A percentile compares a stretch with the other conserved stretches of the same genome.
phyloP scores from a whole-genome alignment of 2,329 filamentous ascomycete species.

The Lecanicillium sp. region DNA sequence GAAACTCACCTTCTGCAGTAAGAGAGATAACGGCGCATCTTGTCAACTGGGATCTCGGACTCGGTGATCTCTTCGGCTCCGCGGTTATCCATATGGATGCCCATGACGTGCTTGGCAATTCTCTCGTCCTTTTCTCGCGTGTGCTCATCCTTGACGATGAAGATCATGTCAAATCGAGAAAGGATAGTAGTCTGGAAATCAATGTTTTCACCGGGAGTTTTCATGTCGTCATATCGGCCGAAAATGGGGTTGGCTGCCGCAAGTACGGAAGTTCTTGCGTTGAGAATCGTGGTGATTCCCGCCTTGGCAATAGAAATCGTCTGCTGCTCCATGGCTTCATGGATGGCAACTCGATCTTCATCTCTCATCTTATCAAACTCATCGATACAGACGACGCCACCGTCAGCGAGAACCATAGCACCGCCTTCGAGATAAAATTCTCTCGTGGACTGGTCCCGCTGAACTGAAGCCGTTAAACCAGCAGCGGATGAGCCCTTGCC shows the following conservation, averaged over 20 bases:
- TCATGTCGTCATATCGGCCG: slow-evolving; percentile 95
- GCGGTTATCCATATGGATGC: slow-evolving; percentile 87
- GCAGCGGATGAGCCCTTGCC: slow-evolving; percentile 97
- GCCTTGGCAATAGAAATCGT: slow-evolving; percentile 99
- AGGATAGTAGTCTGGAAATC: slow-evolving; percentile 98
- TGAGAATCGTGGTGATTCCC: slow-evolving; percentile 95
- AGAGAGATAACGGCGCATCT: slow-evolving; percentile 94
- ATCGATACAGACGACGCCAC: slow-evolving; percentile 95
- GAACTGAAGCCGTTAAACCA: slow-evolving; percentile 93
- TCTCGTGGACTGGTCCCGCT: slow-evolving; percentile 81
- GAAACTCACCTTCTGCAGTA: slow-evolving; percentile 83
- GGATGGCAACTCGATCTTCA: slow-evolving; percentile 94
- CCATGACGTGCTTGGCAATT: slow-evolving; percentile 96
- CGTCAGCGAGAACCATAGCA: slow-evolving; percentile 96
- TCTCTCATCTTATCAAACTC: slow-evolving; percentile 99
- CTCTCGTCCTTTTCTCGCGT: slow-evolving; percentile 81
- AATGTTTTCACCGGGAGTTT: slow-evolving; percentile 95
- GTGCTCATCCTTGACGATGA: slow-evolving; percentile 95
- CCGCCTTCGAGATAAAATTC: slow-evolving; percentile 98
- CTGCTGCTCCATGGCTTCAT: slow-evolving; percentile 99
- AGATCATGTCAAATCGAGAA: slow-evolving; percentile 99
- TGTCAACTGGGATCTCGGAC: slow-evolving; percentile 86
- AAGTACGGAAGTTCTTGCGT: slow-evolving; percentile 88
- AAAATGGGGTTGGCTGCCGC: slow-evolving; percentile 97
- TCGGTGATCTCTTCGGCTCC: slow-evolving; percentile 75